Evolutionary conservation across 2,329 filamentous ascomycete genomes (phyloP).

Genomic region (Cordyceps sp.): DNA sequence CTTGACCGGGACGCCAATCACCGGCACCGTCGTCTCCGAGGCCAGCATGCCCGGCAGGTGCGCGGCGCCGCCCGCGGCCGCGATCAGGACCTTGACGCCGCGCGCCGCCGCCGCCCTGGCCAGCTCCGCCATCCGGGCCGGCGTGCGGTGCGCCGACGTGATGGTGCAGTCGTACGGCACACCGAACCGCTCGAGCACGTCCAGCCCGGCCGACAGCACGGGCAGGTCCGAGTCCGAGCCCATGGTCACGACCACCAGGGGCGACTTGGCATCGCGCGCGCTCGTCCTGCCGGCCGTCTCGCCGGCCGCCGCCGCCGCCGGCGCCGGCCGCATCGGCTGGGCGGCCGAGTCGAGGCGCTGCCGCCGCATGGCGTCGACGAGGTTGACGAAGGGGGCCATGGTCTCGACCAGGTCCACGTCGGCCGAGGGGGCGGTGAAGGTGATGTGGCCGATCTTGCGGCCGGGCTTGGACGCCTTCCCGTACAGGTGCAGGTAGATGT

Average conservation of each 20-base stretch:
- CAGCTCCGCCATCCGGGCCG: slow-evolving; percentile 50
- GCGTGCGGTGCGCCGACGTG: slow-evolving; percentile 66
- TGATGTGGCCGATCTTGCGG: slow-evolving; percentile 92
- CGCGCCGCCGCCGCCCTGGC: slow-evolving; percentile 44
- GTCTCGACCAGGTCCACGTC: slow-evolving; percentile 41
- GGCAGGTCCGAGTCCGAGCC: slow-evolving; percentile 65
- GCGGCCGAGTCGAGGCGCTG: slow-evolving; percentile 29
- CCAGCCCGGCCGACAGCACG: slow-evolving; percentile 47
- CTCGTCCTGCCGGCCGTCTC: slow-evolving; percentile 5
- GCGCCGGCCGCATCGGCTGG: slow-evolving; percentile 17
- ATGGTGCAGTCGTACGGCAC: slow-evolving; percentile 60
- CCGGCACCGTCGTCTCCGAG: slow-evolving; percentile 52
- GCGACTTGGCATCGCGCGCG: slow-evolving; percentile 16
- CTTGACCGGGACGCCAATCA: slow-evolving; percentile 65
- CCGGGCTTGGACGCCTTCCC: slow-evolving; percentile 77
- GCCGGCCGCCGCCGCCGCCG: not conserved
- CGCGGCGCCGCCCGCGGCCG: slow-evolving; percentile 59
- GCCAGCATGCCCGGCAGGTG: slow-evolving; percentile 62
- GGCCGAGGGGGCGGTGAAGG: slow-evolving; percentile 54
- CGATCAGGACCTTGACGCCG: slow-evolving; percentile 59
- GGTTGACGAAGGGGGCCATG: slow-evolving; percentile 51
- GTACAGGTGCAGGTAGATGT: slow-evolving; percentile 64
- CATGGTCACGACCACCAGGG: slow-evolving; percentile 65
- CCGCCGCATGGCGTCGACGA: slow-evolving; percentile 41
- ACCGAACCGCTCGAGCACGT: slow-evolving; percentile 50